Evolutionary conservation across 108 stramenopile genomes (phyloP), one percentile per base, ranked within the genome.

Genomic region (Fragilariopsis cylindrus): DNA sequence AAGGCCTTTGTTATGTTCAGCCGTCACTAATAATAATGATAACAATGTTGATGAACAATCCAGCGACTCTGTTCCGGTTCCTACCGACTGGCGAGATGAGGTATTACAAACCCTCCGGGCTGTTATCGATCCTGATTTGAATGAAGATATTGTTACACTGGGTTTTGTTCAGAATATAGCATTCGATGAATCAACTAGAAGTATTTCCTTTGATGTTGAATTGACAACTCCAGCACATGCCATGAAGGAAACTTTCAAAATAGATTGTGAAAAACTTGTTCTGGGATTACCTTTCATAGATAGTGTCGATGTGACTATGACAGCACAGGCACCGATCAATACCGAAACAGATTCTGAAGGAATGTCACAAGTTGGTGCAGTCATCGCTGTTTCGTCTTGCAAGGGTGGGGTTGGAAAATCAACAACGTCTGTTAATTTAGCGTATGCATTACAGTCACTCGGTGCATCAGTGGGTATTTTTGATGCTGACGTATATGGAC

Each of bases 371-470:
- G 80, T 93, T 40, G 85, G 85, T 16, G 85, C 89, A 41, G 81
- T 93, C 21, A 82, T 96, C 60, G 94, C 94, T 60, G 94, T 96
- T 18, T 87, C 84, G 7, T 86, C 85, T 45, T 94, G 93, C 83
- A 94, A 94, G 83, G 99, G 99, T 18, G 99, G 99, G 18, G 99
- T 99, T 6, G 99, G 99, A 16, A 99, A 99, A 80, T 92, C 90
- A 45, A 99, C 99, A 3, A 96, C 97, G 7, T 92, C 97, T 13
- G 94, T 97, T 52, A 98, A 99, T 74, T 81, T 98, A 21, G 99
- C 99, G 8, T 97, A 84, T 76, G 90, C 96, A 15, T 83, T 99
- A 53, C 85, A 93, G 45, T 63, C 71, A 39, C 57, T 86, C 64
- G 96, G 96, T 11, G 87, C 86, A 41, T 77, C 58, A 11, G 97